Evolutionary conservation across 805 yeast genomes (phyloP), one percentile per base, ranked within the genome.

Genomic region (Ogataea henricii): DNA sequence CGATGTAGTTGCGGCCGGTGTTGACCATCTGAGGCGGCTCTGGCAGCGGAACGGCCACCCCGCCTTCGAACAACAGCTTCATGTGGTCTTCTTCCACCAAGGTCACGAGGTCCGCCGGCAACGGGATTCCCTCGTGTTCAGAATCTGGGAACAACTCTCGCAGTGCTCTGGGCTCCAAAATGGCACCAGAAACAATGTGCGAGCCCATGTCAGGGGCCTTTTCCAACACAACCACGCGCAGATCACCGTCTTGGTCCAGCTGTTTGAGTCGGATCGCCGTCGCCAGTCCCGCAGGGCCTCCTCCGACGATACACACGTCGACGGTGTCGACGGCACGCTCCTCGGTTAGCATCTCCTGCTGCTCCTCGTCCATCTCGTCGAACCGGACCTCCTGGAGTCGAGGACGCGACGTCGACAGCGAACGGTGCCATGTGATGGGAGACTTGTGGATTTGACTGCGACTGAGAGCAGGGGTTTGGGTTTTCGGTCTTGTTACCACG

Each of bases 211-310:
- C 97, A 13, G 90, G 82, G 1, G 96, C 95, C 63, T 94, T 94
- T 59, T 94, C 99, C 33, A 94, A 71, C 1, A 94, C 89, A 8
- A 94, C 86, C 29, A 94, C 96, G 51, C 99, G 75, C 42, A 89
- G 69, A 20, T 70, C 70, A 1, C 85, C 86, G 23, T 74, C 68
- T 45, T 76, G 71, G 61, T 91, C 97, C 29, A 92, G 69, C 64
- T 91, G 97, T 66, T 94, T 94, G 51, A 89, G 72, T 56, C 79
- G 78, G 53, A 94, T 94, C 10, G 98, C 98, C 1, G 99, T 85
- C 1, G 97, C 91, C 43, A 94, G 72, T 3, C 99, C 99, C 1
- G 98, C 95, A 6, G 98, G 98, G 0, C 99, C 99, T 29, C 96
- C 98, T 36, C 99, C 99, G 2, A 94, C 96, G 43, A 94, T 89